phyloP scores from a whole-genome alignment of 768 basidiomycete genomes.

The Tylopilus sp. region DNA sequence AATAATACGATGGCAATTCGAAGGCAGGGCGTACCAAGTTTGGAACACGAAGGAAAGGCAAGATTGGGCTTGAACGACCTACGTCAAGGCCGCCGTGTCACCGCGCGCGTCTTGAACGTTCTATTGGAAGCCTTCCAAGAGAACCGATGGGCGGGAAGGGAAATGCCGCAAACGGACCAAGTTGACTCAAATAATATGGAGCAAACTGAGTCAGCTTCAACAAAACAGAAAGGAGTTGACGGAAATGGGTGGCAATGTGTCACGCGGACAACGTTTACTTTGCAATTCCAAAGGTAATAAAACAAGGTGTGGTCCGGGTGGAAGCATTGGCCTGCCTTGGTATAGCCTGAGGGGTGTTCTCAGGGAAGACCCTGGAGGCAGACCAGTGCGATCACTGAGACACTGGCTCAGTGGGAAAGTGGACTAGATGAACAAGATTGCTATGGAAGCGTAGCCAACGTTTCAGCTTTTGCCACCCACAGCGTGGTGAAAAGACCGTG shows the following conservation, averaged over 20 bases:
- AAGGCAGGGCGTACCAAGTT: neutral
- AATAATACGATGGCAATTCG: neutral
- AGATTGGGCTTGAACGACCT: neutral
- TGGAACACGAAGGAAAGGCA: neutral
- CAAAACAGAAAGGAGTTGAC: neutral
- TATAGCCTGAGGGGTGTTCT: neutral
- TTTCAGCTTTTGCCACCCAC: conserved; percentile 1
- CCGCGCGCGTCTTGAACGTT: conserved; percentile 13
- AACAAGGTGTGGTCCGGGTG: conserved; percentile 14
- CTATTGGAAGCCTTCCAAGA: conserved; percentile 23
- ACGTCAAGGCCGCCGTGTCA: neutral
- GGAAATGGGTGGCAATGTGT: neutral
- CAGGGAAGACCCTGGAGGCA: conserved; percentile 1
- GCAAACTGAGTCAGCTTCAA: conserved; percentile 11
- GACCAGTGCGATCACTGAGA: conserved; percentile 1
- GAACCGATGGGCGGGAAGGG: conserved; percentile 9
- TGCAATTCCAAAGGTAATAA: neutral
- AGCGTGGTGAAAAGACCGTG: neutral
- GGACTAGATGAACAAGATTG: neutral
- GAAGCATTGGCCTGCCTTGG: neutral
- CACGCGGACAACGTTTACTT: neutral
- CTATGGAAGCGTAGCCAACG: neutral
- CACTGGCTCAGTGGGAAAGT: neutral
- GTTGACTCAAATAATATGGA: neutral
- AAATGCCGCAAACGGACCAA: conserved; percentile 6